Conservation (phyloP, 805 yeast genomes). For the Wickerhamomyces kurtzmanii region DNA sequence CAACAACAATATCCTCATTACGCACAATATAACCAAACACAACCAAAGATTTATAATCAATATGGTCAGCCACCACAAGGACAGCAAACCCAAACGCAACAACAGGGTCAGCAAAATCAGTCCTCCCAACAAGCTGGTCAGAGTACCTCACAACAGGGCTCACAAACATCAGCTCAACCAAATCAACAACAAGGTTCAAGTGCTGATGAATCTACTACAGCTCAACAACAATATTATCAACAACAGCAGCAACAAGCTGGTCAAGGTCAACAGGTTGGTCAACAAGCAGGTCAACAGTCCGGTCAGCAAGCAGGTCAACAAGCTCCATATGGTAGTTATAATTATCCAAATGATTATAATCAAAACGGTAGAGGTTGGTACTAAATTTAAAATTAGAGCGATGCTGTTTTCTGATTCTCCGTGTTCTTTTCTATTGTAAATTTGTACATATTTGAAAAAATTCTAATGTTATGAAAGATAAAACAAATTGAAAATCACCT, state of each 20-base stretch:
- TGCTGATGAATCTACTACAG: constrained; percentile 8
- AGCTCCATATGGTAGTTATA: too few species aligned
- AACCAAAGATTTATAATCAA: constrained; percentile 9
- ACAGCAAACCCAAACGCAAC: background rate
- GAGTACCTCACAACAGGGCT: constrained; percentile 7
- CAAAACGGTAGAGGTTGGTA: constrained; percentile 7
- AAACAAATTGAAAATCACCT: too few species aligned
- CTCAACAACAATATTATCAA: constrained; percentile 19
- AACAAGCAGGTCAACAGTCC: constrained; percentile 17
- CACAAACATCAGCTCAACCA: constrained; percentile 2
- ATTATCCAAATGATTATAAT: constrained; percentile 6
- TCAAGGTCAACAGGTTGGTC: constrained; percentile 10
- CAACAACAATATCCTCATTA: constrained; percentile 3
- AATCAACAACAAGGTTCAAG: constrained; percentile 1
- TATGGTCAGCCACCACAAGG: constrained; percentile 11
- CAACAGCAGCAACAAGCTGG: constrained; percentile 13
- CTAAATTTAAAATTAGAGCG: too few species aligned
- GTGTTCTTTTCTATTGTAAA: too few species aligned
- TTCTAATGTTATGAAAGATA: too few species aligned
- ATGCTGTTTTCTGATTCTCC: too few species aligned
- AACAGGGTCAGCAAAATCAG: constrained; percentile 1
- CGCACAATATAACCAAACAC: constrained; percentile 6
- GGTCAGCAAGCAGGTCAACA: constrained; percentile 3
- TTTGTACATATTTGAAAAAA: too few species aligned
- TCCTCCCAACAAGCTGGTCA: constrained; percentile 13